These are phyloP conservation scores for Udeniomyces megalosporus DNA, from an alignment of 768 basidiomycete species.

Conservation along the genomic window DNA sequence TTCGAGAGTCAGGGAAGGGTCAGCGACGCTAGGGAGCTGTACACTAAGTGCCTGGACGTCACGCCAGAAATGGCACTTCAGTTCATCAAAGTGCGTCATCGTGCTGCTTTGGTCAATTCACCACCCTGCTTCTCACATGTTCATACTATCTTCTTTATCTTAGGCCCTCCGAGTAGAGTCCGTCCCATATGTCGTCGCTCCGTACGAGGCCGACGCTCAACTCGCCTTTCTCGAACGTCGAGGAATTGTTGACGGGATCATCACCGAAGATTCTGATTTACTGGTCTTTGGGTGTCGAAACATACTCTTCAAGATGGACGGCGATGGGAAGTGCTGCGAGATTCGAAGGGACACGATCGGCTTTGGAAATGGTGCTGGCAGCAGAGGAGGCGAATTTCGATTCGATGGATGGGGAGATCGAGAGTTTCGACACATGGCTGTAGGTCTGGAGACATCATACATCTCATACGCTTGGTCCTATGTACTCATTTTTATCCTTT, in stretches of 20 bases:
- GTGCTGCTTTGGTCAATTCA: neutral
- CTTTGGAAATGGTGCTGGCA: neutral
- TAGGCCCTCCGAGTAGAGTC: constrained; percentile 72
- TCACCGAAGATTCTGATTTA: constrained; percentile 95
- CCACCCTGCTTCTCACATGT: neutral
- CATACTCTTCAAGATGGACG: constrained; percentile 75
- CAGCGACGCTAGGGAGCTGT: constrained; percentile 68
- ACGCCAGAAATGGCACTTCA: constrained; percentile 96
- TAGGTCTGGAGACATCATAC: too few species aligned
- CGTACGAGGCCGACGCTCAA: constrained; percentile 97
- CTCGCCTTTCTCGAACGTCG: constrained; percentile 73
- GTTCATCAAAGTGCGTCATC: constrained; percentile 62
- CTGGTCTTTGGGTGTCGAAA: constrained; percentile 90
- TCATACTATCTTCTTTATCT: neutral
- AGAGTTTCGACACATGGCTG: constrained; percentile 81
- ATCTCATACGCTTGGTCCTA: too few species aligned
- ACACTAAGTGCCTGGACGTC: constrained; percentile 81
- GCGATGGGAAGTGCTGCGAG: constrained; percentile 32
- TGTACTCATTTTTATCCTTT: too few species aligned
- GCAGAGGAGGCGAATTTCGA: constrained; percentile 39
- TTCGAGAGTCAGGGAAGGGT: constrained; percentile 62
- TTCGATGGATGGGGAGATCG: constrained; percentile 75
- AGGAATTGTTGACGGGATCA: constrained; percentile 71
- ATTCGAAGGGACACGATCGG: constrained; percentile 28
- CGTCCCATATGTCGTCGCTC: constrained; percentile 77